Base-by-base conservation (phyloP, 768 basidiomycete genomes). In the Tricholoma sp. region DNA sequence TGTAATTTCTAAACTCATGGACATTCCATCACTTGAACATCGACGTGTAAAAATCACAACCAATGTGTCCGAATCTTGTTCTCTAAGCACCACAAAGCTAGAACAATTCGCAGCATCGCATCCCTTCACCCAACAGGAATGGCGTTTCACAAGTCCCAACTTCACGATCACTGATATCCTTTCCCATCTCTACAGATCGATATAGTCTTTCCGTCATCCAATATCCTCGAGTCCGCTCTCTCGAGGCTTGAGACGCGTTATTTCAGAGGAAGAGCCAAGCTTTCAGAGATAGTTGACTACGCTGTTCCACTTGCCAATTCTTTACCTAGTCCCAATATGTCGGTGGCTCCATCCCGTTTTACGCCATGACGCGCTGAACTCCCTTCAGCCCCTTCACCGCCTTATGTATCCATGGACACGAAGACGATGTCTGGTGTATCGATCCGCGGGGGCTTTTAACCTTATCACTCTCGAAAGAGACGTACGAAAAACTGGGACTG, bases 401-500 rank as follows among this genome's bases (percentile, higher is more conserved):
- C 37, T 57, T 81, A 16, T 75, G 74, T 57, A 57, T 65, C 3
- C 61, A 69, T 22, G 63, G 66, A 32, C 59, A 67, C 31, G 64
- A 64, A 5, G 80, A 83, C 29, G 86, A 88, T 58, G 76, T 76
- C 2, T 91, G 89, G 89, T 87, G 85, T 63, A 73, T 89, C 55
- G 87, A 89, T 63, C 73, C 77, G 2, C 79, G 84, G 16, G 83
- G 84, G 3, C 61, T 83, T 45, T 68, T 90, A 57, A 83, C 83
- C 0, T 66, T 89, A 18, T 80, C 73, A 22, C 74, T 84, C 5
- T 74, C 74, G 43, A 84, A 83, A 66, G 71, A 73, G 16, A 81
- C 82, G 0, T 89, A 89, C 65, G 79, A 87, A 61, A 69, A 69
- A 6, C 74, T 89, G 7, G 86, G 88, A 1, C 62, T 89, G 14